phyloP scores from a whole-genome alignment of 2,329 filamentous ascomycete genomes.

The Epichloe typhina region DNA sequence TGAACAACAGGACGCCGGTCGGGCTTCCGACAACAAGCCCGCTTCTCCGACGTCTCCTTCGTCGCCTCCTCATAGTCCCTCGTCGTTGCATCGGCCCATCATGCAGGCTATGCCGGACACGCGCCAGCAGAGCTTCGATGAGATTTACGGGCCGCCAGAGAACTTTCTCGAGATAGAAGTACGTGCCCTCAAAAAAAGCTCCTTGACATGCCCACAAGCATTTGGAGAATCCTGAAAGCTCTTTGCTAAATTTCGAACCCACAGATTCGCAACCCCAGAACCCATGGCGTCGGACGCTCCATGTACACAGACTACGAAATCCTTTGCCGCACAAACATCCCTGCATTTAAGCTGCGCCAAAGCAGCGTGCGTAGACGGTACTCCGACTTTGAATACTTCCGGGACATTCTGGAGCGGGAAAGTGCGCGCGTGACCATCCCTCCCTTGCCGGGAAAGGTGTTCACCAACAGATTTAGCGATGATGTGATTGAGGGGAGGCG shows the following conservation, averaged over 20 bases:
- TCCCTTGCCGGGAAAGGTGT: conserved; percentile 90
- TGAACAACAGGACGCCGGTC: conserved; percentile 22
- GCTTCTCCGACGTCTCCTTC: conserved; percentile 1
- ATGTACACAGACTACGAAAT: conserved; percentile 99
- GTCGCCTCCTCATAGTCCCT: conserved; percentile 20
- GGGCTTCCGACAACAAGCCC: conserved; percentile 14
- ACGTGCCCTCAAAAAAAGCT: conserved; percentile 9
- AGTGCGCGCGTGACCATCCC: conserved; percentile 90
- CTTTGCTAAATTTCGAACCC: not conserved
- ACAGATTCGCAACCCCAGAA: conserved; percentile 85
- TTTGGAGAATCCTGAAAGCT: not conserved
- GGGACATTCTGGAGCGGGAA: conserved; percentile 94
- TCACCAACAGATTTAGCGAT: conserved; percentile 95
- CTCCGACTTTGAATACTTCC: conserved; percentile 97
- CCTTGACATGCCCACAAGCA: not conserved
- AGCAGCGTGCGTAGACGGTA: conserved; percentile 85
- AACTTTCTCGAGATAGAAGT: conserved; percentile 99
- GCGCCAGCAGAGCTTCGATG: conserved; percentile 90
- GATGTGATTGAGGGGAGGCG: conserved; percentile 93
- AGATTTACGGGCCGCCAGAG: conserved; percentile 96
- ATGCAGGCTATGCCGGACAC: conserved; percentile 58
- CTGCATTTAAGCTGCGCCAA: conserved; percentile 90
- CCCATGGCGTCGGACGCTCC: conserved; percentile 81
- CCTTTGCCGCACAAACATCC: conserved; percentile 94
- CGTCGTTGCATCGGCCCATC: conserved; percentile 33